Percentiles rank a stretch among this genome's conserved stretches.
These are phyloP conservation scores for Hypoxylon sp. DNA, from an alignment of 2,329 filamentous ascomycete species.

Conservation along the genomic window DNA sequence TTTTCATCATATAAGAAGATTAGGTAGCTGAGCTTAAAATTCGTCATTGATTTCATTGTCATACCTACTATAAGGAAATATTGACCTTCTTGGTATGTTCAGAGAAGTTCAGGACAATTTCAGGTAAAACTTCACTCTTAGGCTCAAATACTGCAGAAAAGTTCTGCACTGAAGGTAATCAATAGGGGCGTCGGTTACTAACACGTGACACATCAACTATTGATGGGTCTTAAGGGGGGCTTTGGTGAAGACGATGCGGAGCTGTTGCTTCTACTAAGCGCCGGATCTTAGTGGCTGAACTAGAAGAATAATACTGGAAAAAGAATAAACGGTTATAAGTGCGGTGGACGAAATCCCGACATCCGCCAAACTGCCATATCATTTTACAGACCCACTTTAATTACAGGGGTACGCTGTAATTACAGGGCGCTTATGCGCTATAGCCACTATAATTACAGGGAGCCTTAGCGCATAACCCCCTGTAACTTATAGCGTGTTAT, in stretches of 20 bases:
- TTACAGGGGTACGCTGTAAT: too few species aligned
- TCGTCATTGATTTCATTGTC: background rate
- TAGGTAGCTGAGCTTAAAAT: background rate
- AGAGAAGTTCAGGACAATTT: background rate
- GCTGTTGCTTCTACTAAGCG: background rate
- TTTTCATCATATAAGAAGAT: too few species aligned
- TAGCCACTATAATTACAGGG: too few species aligned
- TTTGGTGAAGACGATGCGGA: background rate
- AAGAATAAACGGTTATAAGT: background rate
- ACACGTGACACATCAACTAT: background rate
- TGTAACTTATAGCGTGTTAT: too few species aligned
- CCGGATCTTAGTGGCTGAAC: background rate
- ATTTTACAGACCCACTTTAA: too few species aligned
- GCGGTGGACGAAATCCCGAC: too few species aligned
- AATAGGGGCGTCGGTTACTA: background rate
- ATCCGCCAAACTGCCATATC: too few species aligned
- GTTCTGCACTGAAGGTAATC: background rate
- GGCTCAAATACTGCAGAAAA: background rate
- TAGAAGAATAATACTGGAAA: background rate
- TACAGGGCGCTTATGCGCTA: too few species aligned
- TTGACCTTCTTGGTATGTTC: background rate
- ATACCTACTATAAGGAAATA: background rate
- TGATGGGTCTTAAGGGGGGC: too few species aligned
- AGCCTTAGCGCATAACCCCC: too few species aligned
- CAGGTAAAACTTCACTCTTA: background rate